Base-by-base conservation (phyloP, 768 basidiomycete species). In the Trametes coccinea region DNA sequence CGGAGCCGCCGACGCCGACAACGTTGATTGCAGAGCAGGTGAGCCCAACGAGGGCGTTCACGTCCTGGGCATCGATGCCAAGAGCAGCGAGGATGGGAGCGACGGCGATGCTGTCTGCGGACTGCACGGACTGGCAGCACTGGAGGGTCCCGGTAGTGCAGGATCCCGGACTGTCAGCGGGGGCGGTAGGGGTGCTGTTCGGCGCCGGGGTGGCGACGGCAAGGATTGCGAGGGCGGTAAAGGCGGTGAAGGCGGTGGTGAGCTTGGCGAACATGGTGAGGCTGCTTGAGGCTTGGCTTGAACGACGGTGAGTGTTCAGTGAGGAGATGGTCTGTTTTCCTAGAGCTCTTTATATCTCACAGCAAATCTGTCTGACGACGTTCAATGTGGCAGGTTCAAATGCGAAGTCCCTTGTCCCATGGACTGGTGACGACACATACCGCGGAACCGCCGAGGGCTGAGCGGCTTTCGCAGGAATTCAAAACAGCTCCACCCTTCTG, bases 31-130 rank as follows among this genome's bases (percentile, higher is more conserved):
- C 60, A 3, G 57, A 56, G 56, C 65, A 68, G 7, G 40, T 46
- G n/a, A 66, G 61, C 16, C 67, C 65, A 37, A 68, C 59, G 17
- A 47, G 43, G 43, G 58, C 53, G 58, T 37, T 56, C 29, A 66
- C 17, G 41, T 66, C 67, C 45, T 62, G 57, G 34, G 64, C 40
- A 39, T 64, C 62, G 48, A 64, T 29, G 37, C 66, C 66, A 34
- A 66, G 48, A 13, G 60, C 51, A 14, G 47, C 54, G 45, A 67
- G 47, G 44, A 57, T 43, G 16, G 59, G 46, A 34, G 59, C 46
- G 29, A 55, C 45, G 29, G 52, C 59, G 17, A 17, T 2, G 53
- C 59, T 60, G 53, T 43, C 33, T 2, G 59, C 52, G 17, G 52
- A 6, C 45, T 46, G 0, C 7, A 54, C 53, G 37, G 45, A 40